Percentiles rank a stretch among this genome's conserved stretches.
Evolutionary conservation across 371 early-diverging fungal species (phyloP).

Genomic region (Sporodiniella umbellata): DNA sequence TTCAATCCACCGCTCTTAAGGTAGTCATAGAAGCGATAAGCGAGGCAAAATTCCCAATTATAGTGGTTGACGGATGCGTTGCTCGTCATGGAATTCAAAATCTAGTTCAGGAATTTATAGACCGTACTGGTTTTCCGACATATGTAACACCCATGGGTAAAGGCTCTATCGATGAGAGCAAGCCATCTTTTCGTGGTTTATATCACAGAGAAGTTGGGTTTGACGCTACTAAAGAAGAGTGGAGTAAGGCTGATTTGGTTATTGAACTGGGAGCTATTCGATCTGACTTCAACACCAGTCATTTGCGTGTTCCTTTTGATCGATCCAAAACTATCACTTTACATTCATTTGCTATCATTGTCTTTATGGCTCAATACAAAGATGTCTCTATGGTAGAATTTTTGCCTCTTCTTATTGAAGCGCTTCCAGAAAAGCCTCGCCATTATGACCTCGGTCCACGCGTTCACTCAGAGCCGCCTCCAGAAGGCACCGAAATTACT

Average conservation of each 20-base stretch:
- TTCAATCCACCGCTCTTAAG: constrained; percentile 21
- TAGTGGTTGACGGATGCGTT: constrained; percentile 46
- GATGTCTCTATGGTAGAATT: constrained; percentile 37
- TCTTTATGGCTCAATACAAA: constrained; percentile 34
- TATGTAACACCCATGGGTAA: constrained; percentile 50
- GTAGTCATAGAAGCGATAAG: constrained; percentile 24
- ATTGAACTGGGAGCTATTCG: constrained; percentile 43
- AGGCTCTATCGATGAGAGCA: constrained; percentile 32
- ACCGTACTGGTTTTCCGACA: constrained; percentile 35
- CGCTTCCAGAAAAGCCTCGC: constrained; percentile 24
- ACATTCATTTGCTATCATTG: constrained; percentile 30
- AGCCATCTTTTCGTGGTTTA: constrained; percentile 36
- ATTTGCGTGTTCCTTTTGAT: constrained; percentile 32
- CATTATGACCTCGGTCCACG: constrained; percentile 18
- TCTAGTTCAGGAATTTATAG: constrained; percentile 26
- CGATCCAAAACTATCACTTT: constrained; percentile 33
- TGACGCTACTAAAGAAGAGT: constrained; percentile 24
- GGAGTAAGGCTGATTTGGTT: constrained; percentile 38
- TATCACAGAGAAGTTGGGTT: constrained; percentile 33
- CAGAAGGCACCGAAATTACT: constrained; percentile 22
- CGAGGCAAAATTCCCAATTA: constrained; percentile 33
- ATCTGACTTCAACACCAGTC: constrained; percentile 54
- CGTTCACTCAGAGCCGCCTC: constrained; percentile 12
- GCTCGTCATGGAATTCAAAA: constrained; percentile 29
- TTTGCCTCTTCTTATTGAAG: constrained; percentile 25